Base-by-base conservation (phyloP, 2,329 filamentous ascomycete genomes). In the Colletotrichum cordylinicola region DNA sequence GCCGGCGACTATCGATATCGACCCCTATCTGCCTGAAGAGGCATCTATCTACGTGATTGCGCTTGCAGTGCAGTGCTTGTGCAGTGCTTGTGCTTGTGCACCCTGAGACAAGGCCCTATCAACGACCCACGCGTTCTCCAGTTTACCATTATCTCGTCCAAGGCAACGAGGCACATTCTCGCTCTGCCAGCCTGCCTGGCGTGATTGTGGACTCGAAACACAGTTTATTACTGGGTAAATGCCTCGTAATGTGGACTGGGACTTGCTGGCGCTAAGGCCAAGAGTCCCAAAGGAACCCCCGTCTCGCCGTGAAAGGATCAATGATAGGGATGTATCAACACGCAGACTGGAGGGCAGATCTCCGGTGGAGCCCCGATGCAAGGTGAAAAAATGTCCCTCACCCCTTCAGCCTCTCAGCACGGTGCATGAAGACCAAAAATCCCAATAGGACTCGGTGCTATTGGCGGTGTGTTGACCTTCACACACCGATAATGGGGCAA, bases 21-120 rank as follows among this genome's bases (percentile, higher is more conserved):
- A 39, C 71, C 58, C 62, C 64, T 67, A 73, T 62, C 73, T 56
- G 18, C 31, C 33, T 61, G 35, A 61, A 56, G 16, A 69, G 66
- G 67, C 55, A 69, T 48, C 55, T 62, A 64, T 64, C 61, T 39
- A 64, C 61, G 35, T 43, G 21, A 18, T 8, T 60, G 52, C 52
- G 56, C 27, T 60, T 60, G 56, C 24, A 29, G 56, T 60, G 56
- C 29, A 31, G 27, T 33, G 27, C 31, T 31, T 60, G 13, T 60
- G 56, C n/a, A n/a, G n/a, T n/a, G n/a, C 27, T 29, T 60, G 24
- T 33, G 56, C 33, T 6, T 33, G 29, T 18, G 37, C 61, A 56
- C 62, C 56, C 70, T 74, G 74, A 76, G 74, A 76, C 74, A 74
- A 65, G 64, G 74, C 29, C 70, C 65, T 76, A 76, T 73, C 74